Conservation (phyloP, 1,139 yeast genomes). For the Protomyces arabidopsidicola region DNA sequence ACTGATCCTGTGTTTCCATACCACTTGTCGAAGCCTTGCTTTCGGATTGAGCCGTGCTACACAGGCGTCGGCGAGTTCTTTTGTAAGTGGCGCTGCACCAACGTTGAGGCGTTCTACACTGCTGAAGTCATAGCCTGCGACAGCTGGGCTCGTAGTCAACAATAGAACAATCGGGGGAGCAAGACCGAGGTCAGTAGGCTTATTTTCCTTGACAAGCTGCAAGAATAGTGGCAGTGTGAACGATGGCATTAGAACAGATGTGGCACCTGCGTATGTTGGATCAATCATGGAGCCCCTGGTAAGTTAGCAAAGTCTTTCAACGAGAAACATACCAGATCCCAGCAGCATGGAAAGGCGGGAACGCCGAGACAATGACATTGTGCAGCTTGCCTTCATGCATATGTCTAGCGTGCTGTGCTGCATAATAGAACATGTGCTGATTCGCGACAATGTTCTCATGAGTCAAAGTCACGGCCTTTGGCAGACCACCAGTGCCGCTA, state of each 20-base stretch:
- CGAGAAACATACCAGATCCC: constrained; percentile 35
- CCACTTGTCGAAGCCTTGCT: constrained; percentile 7
- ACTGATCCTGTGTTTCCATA: constrained; percentile 31
- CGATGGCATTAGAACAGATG: constrained; percentile 37
- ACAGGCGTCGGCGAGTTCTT: constrained; percentile 34
- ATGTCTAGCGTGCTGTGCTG: constrained; percentile 6
- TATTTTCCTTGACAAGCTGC: constrained; percentile 35
- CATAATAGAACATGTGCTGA: constrained; percentile 1
- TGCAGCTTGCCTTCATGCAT: background rate
- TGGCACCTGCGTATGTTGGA: constrained; percentile 34
- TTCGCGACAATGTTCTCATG: constrained; percentile 40
- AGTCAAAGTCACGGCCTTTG: constrained; percentile 53
- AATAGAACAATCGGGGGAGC: constrained; percentile 44
- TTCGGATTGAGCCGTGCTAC: constrained; percentile 14
- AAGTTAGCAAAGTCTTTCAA: too few relatives aligned
- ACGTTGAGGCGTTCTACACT: constrained; percentile 34
- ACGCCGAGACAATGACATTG: constrained; percentile 25
- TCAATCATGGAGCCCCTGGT: constrained; percentile 34
- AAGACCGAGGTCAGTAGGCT: constrained; percentile 36
- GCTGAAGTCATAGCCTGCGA: constrained; percentile 36
- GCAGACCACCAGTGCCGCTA: constrained; percentile 64
- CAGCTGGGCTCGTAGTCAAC: constrained; percentile 41
- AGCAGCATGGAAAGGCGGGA: constrained; percentile 44
- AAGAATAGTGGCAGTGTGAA: constrained; percentile 40
- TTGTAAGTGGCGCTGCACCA: constrained; percentile 44